Conservation (phyloP, 1,284 basidiomycete genomes). For the Prillingera fragicola region DNA sequence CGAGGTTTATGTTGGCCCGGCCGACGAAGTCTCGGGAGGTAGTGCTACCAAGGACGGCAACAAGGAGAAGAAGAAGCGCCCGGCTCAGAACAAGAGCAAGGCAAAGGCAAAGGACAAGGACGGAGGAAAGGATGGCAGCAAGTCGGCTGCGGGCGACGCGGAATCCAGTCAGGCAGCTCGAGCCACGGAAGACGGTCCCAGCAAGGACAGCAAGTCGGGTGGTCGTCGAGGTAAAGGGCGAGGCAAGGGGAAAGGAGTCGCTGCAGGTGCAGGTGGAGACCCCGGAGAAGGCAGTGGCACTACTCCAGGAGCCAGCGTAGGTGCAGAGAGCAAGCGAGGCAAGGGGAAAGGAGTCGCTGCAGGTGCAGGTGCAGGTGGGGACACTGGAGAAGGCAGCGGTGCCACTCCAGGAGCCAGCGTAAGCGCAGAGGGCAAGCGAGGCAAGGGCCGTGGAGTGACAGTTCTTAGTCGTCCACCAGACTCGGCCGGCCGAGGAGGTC, state of each 20-base stretch:
- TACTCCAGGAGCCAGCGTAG: background rate
- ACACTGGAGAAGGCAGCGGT: background rate
- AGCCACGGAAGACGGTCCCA: background rate
- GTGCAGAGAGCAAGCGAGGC: background rate
- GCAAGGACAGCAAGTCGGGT: conserved; percentile 2
- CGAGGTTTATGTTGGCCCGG: conserved; percentile 26
- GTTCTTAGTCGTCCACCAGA: background rate
- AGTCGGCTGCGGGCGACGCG: background rate
- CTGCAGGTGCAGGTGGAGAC: background rate
- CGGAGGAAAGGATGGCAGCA: background rate
- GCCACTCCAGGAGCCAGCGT: no score
- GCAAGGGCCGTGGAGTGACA: background rate
- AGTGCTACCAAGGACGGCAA: conserved; percentile 13
- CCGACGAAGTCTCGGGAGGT: conserved; percentile 6
- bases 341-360: conserved; percentile 2
- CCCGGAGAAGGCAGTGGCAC: background rate
- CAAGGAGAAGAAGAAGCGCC: conserved; percentile 7
- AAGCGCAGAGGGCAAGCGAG: no score
- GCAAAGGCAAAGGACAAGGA: conserved; percentile 9
- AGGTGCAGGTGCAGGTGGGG: background rate
- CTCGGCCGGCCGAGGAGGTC: conserved; percentile 1
- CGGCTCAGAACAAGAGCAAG: conserved; percentile 7
- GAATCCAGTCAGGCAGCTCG: no score
- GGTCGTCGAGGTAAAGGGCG: background rate
- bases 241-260: conserved; percentile 1